Conservation (phyloP, 2,329 filamentous ascomycete genomes). For the Hypoxylon sp. region DNA sequence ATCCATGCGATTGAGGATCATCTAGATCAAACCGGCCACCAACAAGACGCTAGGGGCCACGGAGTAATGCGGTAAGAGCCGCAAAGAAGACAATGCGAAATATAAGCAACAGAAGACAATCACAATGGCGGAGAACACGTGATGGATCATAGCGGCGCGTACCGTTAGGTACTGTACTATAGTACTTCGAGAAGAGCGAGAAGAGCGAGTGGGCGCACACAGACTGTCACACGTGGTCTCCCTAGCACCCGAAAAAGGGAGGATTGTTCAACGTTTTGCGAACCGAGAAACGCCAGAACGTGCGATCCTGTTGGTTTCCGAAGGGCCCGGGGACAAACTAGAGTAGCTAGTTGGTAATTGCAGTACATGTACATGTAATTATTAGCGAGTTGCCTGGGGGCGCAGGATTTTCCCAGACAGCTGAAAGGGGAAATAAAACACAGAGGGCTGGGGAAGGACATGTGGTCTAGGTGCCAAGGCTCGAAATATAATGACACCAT, state of each 20-base stretch:
- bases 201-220: constrained; percentile 21
- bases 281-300: constrained; percentile 19
- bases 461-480: constrained; percentile 26
- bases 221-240: constrained; percentile 24
- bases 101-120: constrained; percentile 7
- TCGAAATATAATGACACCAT: constrained; percentile 28
- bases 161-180: constrained; percentile 18
- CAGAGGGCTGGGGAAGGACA: constrained; percentile 20
- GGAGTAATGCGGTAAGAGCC: constrained; percentile 18
- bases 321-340: constrained; percentile 4
- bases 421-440: constrained; percentile 32
- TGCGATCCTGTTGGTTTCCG: constrained; percentile 17
- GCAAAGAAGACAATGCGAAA: constrained; percentile 7
- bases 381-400: constrained; percentile 1
- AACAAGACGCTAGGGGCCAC: constrained; percentile 1
- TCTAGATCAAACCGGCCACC: constrained; percentile 9
- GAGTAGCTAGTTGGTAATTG: too few species aligned
- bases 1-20: constrained; percentile 20
- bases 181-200: too few species aligned
- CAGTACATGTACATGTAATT: too few species aligned
- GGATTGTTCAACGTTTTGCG: constrained; percentile 27
- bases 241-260: constrained; percentile 10
- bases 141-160: constrained; percentile 9
- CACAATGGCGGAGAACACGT: constrained; percentile 18
- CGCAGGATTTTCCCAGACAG: constrained; percentile 7